Base-by-base conservation (phyloP, 495 filamentous ascomycete species). In the Penicillium longicatenatum region DNA sequence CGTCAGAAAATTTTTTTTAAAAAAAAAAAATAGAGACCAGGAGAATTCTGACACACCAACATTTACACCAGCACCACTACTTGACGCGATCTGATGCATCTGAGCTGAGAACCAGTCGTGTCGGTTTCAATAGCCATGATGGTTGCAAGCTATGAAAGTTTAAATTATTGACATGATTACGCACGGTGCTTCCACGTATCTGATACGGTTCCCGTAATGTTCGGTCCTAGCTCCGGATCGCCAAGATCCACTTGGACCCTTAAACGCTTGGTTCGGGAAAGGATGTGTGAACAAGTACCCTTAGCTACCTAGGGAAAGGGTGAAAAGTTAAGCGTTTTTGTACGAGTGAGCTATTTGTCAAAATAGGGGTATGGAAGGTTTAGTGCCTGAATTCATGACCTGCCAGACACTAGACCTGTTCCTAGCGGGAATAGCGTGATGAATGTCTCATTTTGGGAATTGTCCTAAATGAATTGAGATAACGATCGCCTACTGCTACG, bases 171-270 rank as follows among this genome's bases (percentile, higher is more conserved):
- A 14, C 11, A 3, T 35, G 31, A 35, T 35, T 2, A 10, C 10
- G 31, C 31, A 35, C 9, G 10, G 31, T 35, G 31, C 31, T 35
- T 35, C 6, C 26, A 26, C 26, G 26, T 21, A 14, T 21, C 43
- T 21, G 21, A 46, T 26, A 26, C 4, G 26, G 26, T 26, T 26
- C 26, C 26, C 26, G 26, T 26, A 4, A 11, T 20, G 41, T 21
- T 44, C 41, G 41, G 41, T 19, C 41, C 0, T 44, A 6, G 41
- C 41, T 17, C 41, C 41, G 17, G 41, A 44, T 44, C 41, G 41
- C n/a, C 41, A 21, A 35, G 41, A 44, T 44, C 41, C 41, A 44
- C 41, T 44, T 44, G 41, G 41, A 20, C 41, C 41, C 41, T 44
- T 8, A 9, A 31, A 31, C 29, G 5, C n/a, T 35, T 31, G 48